Conservation (phyloP, 2,329 filamentous ascomycete species). For the Raffaelea ambrosiae region DNA sequence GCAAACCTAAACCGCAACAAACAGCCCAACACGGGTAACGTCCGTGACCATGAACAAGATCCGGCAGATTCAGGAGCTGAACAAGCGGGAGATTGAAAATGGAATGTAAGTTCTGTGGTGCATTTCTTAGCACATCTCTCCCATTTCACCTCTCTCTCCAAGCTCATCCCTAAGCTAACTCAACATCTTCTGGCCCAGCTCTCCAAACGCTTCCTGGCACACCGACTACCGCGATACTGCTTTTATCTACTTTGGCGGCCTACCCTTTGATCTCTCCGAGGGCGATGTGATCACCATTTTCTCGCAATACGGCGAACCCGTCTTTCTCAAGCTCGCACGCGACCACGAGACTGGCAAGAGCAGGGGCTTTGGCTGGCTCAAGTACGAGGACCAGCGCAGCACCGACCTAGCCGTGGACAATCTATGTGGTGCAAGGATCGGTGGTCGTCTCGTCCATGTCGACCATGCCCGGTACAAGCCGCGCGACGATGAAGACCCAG, state of each 20-base stretch:
- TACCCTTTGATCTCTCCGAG: conserved; percentile 87
- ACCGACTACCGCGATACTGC: conserved; percentile 93
- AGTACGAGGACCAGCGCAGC: conserved; percentile 96
- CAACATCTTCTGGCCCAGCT: conserved; percentile 33
- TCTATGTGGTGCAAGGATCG: conserved; percentile 73
- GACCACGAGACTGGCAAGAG: conserved; percentile 97
- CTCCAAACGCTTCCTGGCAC: conserved; percentile 88
- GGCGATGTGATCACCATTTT: conserved; percentile 96
- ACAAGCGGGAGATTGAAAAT: conserved; percentile 88
- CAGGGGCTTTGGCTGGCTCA: conserved; percentile 89
- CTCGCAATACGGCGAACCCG: conserved; percentile 92
- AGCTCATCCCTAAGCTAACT: not conserved
- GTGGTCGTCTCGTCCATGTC: conserved; percentile 73
- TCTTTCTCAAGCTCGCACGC: conserved; percentile 82
- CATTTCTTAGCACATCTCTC: not conserved
- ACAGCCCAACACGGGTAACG: not conserved
- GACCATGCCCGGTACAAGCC: conserved; percentile 91
- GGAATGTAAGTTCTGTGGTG: conserved; percentile 53
- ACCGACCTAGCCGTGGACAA: conserved; percentile 96
- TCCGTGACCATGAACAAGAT: conserved; percentile 77
- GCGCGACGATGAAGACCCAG: conserved; percentile 66
- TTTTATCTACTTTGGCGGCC: conserved; percentile 90
- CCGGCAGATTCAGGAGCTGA: conserved; percentile 83
- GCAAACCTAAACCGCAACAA: not conserved
- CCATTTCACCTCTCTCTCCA: not conserved